Evolutionary conservation across 768 basidiomycete genomes (phyloP), one percentile per base, ranked within the genome.

Genomic region (Myochromella boudieri): DNA sequence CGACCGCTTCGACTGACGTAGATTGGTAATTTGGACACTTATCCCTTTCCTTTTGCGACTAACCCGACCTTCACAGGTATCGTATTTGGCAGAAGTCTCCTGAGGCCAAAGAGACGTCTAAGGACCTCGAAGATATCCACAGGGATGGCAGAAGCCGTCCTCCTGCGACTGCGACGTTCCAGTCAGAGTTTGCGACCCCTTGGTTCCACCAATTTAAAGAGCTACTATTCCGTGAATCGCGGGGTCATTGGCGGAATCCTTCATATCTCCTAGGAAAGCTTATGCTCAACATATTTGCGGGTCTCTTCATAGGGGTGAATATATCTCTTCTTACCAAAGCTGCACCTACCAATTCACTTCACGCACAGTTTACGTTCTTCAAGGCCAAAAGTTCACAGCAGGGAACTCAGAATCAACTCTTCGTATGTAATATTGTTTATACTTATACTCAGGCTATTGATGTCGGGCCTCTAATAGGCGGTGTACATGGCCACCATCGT

Each of bases 361-460:
- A 15, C 45, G 22, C 56, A 45, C 11, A 29, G 62, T 85, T 86
- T 55, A 80, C 84, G 0, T 86, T 85, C 60, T 85, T 75, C 67
- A 75, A 81, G 49, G 65, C 77, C 1, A 75, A 78, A 26, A 54
- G 77, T 44, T 66, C 74, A 1, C 68, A 77, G 26, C 80, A 78
- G 50, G 84, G 76, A 28, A 76, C 70, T 1, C 84, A 85, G 56
- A 79, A 84, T 60, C 81, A 83, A 54, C 71, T 86, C 17, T 86
- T 86, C 50, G 82, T 84, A 52, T 37, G 79, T 68, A 25, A 38
- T 32, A 27, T 9, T 6, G 36, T 18, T 15, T 37, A n/a, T 12
- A 51, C 20, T 2, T 10, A 12, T 34, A 17, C 5, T n/a, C 5
- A 8, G 29, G 29, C 24, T 9, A 9, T 12, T 29, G n/a, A 28